Conservation (phyloP, 1,139 yeast species). For the Scheffersomyces parashehatae region DNA sequence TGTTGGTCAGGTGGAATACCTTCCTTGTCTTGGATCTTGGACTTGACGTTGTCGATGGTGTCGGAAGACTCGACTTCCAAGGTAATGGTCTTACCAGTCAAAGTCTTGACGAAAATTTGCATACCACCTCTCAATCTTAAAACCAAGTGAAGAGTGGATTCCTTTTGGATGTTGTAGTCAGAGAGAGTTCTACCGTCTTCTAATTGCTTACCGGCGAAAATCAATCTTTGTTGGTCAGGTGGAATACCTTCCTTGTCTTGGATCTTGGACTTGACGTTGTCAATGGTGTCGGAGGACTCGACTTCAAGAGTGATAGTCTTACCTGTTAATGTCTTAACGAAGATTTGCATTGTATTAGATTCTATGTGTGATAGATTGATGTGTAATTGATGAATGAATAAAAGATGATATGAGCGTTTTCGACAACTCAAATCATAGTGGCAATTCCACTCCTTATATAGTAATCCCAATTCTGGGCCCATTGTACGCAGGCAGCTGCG, state of each 20-base stretch:
- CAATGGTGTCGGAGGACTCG: conserved; percentile 73
- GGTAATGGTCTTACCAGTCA: conserved; percentile 89
- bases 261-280: conserved; percentile 57
- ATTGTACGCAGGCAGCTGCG: conserved; percentile 3
- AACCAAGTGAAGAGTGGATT: conserved; percentile 48
- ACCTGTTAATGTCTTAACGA: conserved; percentile 63
- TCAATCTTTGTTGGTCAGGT: conserved; percentile 49
- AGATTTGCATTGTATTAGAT: conserved; percentile 23
- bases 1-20: conserved; percentile 96
- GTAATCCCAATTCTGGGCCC: neutral
- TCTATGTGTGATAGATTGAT: no score
- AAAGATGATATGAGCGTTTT: conserved; percentile 1
- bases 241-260: conserved; percentile 58
- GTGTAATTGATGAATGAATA: no score
- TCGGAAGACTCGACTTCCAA: conserved; percentile 93
- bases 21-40: conserved; percentile 93
- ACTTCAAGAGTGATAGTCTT: conserved; percentile 71
- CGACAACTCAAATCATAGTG: conserved; percentile 6
- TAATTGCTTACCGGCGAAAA: conserved; percentile 60
- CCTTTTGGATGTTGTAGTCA: conserved; percentile 65
- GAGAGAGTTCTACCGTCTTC: conserved; percentile 70
- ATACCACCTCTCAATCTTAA: conserved; percentile 32
- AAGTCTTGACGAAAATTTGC: conserved; percentile 67
- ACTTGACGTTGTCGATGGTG: conserved; percentile 91
- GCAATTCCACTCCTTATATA: conserved; percentile 13